These are phyloP conservation scores for Coprinopsis strossmayeri DNA, from an alignment of 768 basidiomycete genomes.

Conservation along the genomic window DNA sequence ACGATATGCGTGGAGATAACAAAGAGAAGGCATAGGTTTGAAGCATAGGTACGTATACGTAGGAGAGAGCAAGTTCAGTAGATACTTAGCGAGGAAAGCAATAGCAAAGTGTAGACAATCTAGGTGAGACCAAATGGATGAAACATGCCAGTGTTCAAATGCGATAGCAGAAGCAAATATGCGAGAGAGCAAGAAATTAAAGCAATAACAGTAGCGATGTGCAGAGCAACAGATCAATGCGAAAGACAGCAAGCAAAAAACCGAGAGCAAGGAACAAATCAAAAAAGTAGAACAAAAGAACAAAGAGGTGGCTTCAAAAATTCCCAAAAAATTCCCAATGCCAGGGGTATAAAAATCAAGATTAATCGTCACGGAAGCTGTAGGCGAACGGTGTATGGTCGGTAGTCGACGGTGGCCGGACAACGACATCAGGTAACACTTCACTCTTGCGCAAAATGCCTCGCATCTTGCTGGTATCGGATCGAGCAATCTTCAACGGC, in stretches of 20 bases:
- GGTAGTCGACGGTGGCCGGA: conserved; percentile 51
- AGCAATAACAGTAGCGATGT: too few relatives aligned
- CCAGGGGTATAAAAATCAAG: conserved; percentile 12
- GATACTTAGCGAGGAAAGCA: conserved; percentile 7
- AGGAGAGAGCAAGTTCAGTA: conserved; percentile 3
- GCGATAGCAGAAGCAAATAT: conserved; percentile 1
- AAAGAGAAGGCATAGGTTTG: conserved; percentile 11
- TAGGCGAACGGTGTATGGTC: conserved; percentile 39
- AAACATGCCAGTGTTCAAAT: conserved; percentile 10
- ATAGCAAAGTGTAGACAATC: conserved; percentile 7
- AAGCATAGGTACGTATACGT: conserved; percentile 8
- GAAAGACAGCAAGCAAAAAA: conserved; percentile 1
- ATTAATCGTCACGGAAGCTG: conserved; percentile 33
- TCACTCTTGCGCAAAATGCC: conserved; percentile 49
- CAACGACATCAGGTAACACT: conserved; percentile 52
- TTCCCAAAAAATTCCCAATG: conserved; percentile 10
- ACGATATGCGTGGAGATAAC: not conserved
- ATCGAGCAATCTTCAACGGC: conserved; percentile 53
- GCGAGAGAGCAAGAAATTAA: not conserved
- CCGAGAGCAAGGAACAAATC: not conserved
- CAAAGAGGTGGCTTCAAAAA: not conserved
- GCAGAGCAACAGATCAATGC: not conserved
- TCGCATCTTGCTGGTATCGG: conserved; percentile 58
- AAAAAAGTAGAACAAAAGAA: not conserved
- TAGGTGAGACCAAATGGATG: not conserved